These are phyloP conservation scores for Carex arenaria DNA, from an alignment of 202 grass and related monocot genomes.

Conservation along the genomic window DNA sequence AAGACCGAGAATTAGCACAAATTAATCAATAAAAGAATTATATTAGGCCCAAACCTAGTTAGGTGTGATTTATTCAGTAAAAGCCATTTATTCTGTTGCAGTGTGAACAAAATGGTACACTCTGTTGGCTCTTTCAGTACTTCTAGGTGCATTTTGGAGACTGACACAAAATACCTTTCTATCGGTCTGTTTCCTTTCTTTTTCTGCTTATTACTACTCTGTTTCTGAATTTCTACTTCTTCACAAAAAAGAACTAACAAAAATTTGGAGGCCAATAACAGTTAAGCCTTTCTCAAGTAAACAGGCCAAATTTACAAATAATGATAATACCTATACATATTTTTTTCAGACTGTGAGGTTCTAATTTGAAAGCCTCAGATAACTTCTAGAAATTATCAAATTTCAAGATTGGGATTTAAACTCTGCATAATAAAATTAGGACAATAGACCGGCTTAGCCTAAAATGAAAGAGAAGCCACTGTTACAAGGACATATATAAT, in stretches of 20 bases:
- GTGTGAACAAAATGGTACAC: neutral
- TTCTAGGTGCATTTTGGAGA: neutral
- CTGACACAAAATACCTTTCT: neutral
- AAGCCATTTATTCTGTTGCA: neutral
- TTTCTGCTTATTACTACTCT: neutral
- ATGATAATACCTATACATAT: neutral
- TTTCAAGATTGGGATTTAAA: neutral
- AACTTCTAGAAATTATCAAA: neutral
- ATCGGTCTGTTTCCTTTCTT: neutral
- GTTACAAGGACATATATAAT: neutral
- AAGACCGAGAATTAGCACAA: neutral
- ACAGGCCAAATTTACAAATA: neutral
- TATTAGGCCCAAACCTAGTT: neutral
- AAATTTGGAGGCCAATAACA: neutral
- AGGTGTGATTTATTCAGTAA: neutral
- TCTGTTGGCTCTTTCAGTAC: neutral
- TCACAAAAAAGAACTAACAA: neutral
- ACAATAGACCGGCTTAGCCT: neutral
- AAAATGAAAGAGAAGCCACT: neutral
- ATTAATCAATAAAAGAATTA: neutral
- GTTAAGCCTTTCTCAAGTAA: neutral
- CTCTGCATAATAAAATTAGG: neutral
- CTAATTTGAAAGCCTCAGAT: neutral
- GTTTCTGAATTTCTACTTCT: neutral
- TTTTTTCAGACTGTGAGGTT: neutral